Evolutionary conservation across 2,329 filamentous ascomycete genomes (phyloP).

Genomic region (Emmonsiellopsis sp.): DNA sequence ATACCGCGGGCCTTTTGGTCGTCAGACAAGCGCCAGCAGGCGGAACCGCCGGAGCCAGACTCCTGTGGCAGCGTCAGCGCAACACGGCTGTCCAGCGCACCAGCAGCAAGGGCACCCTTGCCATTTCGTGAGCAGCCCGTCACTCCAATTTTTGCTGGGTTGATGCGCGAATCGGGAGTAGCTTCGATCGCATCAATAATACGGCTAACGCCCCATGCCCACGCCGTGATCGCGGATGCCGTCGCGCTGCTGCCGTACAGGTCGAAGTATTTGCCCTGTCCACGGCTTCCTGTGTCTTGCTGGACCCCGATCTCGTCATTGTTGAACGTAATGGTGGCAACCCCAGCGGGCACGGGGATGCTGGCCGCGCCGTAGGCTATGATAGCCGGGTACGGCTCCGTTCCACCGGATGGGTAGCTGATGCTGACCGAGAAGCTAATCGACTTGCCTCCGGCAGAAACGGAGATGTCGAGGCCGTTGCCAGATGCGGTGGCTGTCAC

Average conservation of each 20-base stretch:
- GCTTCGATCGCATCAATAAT: conserved; percentile 52
- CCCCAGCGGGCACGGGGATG: conserved; percentile 46
- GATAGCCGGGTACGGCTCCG: conserved; percentile 47
- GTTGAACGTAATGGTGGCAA: conserved; percentile 51
- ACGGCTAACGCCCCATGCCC: conserved; percentile 55
- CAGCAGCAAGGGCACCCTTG: conserved; percentile 55
- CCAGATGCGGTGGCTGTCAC: conserved; percentile 36
- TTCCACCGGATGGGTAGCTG: conserved; percentile 23
- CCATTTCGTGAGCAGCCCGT: conserved; percentile 58
- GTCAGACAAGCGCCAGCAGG: conserved; percentile 52
- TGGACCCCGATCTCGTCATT: conserved; percentile 52
- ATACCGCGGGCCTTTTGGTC: conserved; percentile 42
- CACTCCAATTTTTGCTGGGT: conserved; percentile 44
- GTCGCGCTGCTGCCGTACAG: conserved; percentile 48
- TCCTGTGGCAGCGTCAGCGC: conserved; percentile 55
- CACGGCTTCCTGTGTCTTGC: conserved; percentile 37
- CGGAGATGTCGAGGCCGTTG: conserved; percentile 36
- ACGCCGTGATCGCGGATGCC: conserved; percentile 52
- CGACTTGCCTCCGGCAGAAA: conserved; percentile 36
- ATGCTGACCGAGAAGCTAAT: conserved; percentile 40
- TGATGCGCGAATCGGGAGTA: conserved; percentile 39
- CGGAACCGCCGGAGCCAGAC: conserved; percentile 52
- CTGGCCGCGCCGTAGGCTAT: conserved; percentile 48
- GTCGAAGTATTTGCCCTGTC: conserved; percentile 51
- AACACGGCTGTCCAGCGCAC: conserved; percentile 50